These are phyloP conservation scores for Penicillium digitatum DNA, from an alignment of 2,329 filamentous ascomycete species.

Conservation along the genomic window DNA sequence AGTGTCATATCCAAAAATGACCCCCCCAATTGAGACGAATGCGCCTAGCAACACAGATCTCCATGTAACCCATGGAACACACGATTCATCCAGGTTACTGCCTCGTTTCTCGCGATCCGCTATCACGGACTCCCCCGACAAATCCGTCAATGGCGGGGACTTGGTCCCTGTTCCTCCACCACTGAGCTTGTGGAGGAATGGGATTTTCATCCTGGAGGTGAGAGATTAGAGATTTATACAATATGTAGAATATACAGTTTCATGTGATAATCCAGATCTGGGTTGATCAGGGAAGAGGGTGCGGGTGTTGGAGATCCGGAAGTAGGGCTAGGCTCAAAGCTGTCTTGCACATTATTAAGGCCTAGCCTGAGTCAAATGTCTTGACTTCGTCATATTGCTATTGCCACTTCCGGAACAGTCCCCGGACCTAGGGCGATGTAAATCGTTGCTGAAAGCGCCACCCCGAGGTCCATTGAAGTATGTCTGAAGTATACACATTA, in stretches of 20 bases:
- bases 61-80: slow-evolving; percentile 35
- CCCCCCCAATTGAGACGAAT: slow-evolving; percentile 46
- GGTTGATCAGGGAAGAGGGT: background rate
- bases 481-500: background rate
- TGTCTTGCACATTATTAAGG: background rate
- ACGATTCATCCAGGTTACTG: slow-evolving; percentile 25
- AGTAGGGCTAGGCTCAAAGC: background rate
- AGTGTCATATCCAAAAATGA: slow-evolving; percentile 45
- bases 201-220: slow-evolving; percentile 10
- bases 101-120: slow-evolving; percentile 16
- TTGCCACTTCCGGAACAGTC: slow-evolving; percentile 9
- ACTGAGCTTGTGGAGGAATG: slow-evolving; percentile 10
- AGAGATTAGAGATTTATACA: background rate
- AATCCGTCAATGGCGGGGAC: slow-evolving; percentile 14
- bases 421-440: background rate
- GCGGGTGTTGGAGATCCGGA: background rate
- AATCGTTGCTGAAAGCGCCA: slow-evolving; percentile 6
- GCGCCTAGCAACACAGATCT: slow-evolving; percentile 39
- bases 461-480: background rate
- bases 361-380: background rate
- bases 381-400: slow-evolving; percentile 11
- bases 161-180: background rate
- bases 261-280: background rate
- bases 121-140: slow-evolving; percentile 1
- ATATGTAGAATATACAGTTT: background rate